Evolutionary conservation across 306 rosid species (phyloP).

Genomic region (Vachellia pachyceras): DNA sequence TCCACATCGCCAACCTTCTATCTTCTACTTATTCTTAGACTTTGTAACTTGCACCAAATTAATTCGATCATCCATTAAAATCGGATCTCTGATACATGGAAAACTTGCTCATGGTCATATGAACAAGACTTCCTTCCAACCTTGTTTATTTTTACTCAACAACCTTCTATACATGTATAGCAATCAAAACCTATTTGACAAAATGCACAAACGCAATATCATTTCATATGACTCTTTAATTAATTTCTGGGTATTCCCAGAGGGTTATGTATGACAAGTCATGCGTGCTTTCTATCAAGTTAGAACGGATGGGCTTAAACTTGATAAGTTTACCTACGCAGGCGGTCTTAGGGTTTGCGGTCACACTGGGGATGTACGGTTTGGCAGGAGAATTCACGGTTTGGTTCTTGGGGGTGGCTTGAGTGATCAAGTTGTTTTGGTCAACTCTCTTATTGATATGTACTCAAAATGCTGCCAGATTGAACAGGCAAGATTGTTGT

Average conservation of each 20-base stretch:
- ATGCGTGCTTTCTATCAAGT: constrained; percentile 45
- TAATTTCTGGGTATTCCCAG: constrained; percentile 49
- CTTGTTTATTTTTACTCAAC: too few relatives aligned
- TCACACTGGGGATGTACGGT: constrained; percentile 35
- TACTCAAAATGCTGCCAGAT: too few relatives aligned
- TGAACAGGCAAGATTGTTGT: too few relatives aligned
- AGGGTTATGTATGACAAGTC: constrained; percentile 34
- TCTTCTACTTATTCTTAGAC: too few relatives aligned
- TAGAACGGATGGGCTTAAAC: constrained; percentile 37
- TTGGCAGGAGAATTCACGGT: constrained; percentile 57
- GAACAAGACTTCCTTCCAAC: constrained; percentile 37
- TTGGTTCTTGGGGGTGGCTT: constrained; percentile 46
- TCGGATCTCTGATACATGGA: too few relatives aligned
- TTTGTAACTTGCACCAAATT: too few relatives aligned
- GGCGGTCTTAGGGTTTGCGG: constrained; percentile 47
- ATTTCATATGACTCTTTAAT: constrained; percentile 45
- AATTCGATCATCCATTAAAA: too few relatives aligned
- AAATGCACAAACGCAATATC: constrained; percentile 48
- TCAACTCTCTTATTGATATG: too few relatives aligned
- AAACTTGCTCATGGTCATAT: too few relatives aligned
- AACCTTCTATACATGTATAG: constrained; percentile 49
- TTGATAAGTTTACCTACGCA: constrained; percentile 56
- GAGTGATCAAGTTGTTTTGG: constrained; percentile 21
- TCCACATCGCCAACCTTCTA: too few relatives aligned
- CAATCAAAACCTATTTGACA: constrained; percentile 38